Evolutionary conservation across 2,329 filamentous ascomycete species (phyloP).

Genomic region (Magnaporthales sp.): DNA sequence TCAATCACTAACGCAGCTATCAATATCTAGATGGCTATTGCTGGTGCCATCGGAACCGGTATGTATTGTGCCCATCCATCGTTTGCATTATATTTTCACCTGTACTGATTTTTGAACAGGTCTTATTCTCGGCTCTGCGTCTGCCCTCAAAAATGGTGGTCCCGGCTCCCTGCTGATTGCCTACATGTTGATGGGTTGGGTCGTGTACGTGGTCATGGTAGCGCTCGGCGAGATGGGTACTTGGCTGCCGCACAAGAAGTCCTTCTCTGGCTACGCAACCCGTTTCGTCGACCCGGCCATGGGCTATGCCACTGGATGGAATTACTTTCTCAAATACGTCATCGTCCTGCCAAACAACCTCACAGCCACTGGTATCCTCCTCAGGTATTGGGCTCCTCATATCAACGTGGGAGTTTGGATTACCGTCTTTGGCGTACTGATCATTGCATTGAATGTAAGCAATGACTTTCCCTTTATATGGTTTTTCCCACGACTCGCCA

Average conservation of each 20-base stretch:
- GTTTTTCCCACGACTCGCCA: not conserved
- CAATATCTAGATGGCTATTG: constrained; percentile 22
- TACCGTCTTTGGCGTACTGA: constrained; percentile 22
- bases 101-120: constrained; percentile 11
- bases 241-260: constrained; percentile 53
- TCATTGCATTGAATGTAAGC: constrained; percentile 16
- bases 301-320: constrained; percentile 34
- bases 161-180: constrained; percentile 28
- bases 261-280: constrained; percentile 56
- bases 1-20: not conserved
- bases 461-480: not conserved
- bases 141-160: constrained; percentile 37
- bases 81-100: not conserved
- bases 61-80: not conserved
- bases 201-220: constrained; percentile 55
- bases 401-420: constrained; percentile 30
- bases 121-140: constrained; percentile 43
- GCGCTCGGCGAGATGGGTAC: constrained; percentile 62
- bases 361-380: constrained; percentile 26
- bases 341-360: constrained; percentile 28
- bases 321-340: constrained; percentile 32
- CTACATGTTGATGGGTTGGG: constrained; percentile 32
- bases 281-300: constrained; percentile 48
- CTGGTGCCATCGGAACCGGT: constrained; percentile 26
- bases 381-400: constrained; percentile 27